phyloP scores from a whole-genome alignment of 352 stramenopile genomes.

The Pythium plurisporium region DNA sequence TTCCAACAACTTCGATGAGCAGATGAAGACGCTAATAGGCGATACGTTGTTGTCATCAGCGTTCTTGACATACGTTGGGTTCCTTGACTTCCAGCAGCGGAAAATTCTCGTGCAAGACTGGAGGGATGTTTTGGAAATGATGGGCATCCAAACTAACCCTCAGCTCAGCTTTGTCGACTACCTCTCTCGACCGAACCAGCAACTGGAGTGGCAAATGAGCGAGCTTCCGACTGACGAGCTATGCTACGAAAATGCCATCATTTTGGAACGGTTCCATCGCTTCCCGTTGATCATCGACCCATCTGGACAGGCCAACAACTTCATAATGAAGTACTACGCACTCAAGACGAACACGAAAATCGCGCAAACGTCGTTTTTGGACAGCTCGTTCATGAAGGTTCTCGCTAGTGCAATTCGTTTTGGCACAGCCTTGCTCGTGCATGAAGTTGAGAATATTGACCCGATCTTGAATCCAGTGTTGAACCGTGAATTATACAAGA shows the following conservation, averaged over 20 bases:
- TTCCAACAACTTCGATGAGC: constrained; percentile 94
- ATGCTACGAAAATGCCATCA: constrained; percentile 99
- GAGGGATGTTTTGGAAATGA: constrained; percentile 91
- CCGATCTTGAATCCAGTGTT: constrained; percentile 99
- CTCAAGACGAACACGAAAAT: constrained; percentile 92
- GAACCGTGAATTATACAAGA: constrained; percentile 99
- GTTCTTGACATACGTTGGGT: constrained; percentile 98
- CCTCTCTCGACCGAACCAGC: constrained; percentile 92
- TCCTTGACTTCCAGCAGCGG: constrained; percentile 98
- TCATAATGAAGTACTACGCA: constrained; percentile 97
- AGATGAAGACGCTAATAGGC: constrained; percentile 96
- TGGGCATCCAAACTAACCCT: constrained; percentile 85
- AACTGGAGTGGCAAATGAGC: constrained; percentile 93
- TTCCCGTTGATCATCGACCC: constrained; percentile 99
- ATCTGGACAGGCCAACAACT: constrained; percentile 96
- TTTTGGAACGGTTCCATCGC: constrained; percentile 95
- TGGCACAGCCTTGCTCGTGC: constrained; percentile 97
- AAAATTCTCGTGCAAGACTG: constrained; percentile 94
- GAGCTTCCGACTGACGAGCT: constrained; percentile 96
- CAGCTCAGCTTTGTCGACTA: constrained; percentile 95
- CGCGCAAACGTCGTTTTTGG: constrained; percentile 98
- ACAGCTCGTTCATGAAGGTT: constrained; percentile 99
- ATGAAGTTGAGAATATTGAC: constrained; percentile 99
- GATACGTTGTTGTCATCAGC: constrained; percentile 95
- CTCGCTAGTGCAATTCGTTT: constrained; percentile 99